A percentile compares a stretch with the other conserved stretches of the same genome.
These are phyloP conservation scores for Leccinum fuscescens DNA, from an alignment of 1,284 basidiomycete species.

Conservation along the genomic window DNA sequence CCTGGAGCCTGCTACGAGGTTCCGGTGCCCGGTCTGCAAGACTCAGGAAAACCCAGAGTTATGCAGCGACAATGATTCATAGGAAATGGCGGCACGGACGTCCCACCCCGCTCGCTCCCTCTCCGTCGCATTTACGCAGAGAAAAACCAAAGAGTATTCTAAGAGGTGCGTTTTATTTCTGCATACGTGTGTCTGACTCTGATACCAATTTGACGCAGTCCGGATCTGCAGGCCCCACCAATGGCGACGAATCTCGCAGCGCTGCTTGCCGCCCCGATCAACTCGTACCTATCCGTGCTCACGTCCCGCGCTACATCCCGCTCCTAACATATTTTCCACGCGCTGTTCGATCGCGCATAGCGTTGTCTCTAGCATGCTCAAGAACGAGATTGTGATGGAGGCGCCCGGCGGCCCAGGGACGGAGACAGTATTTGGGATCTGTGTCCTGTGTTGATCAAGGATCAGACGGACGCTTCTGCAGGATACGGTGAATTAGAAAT, in stretches of 20 bases:
- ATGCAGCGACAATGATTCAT: too few species aligned
- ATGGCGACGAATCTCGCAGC: slow-evolving; percentile 88
- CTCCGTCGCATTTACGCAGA: slow-evolving; percentile 59
- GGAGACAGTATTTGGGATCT: too few species aligned
- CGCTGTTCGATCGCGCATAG: slow-evolving; percentile 89
- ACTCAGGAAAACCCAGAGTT: too few species aligned
- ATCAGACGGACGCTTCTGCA: too few species aligned
- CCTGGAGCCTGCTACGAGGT: too few species aligned
- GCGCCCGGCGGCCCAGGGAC: too few species aligned
- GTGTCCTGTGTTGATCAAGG: too few species aligned
- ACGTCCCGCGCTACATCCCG: slow-evolving; percentile 79
- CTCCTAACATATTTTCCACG: slow-evolving; percentile 56
- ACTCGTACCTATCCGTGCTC: slow-evolving; percentile 81
- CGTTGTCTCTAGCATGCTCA: slow-evolving; percentile 87
- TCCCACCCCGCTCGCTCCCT: too few species aligned
- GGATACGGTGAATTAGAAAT: too few species aligned
- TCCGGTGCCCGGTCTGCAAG: too few species aligned
- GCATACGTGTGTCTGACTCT: not conserved
- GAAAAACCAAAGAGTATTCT: slow-evolving; percentile 81
- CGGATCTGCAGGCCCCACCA: slow-evolving; percentile 84
- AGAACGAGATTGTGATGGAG: slow-evolving; percentile 81
- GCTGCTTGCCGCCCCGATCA: slow-evolving; percentile 87
- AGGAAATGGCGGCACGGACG: too few species aligned
- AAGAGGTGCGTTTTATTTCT: slow-evolving; percentile 53
- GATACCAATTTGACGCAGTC: slow-evolving; percentile 41